Base-by-base conservation (phyloP, 257 asterid species). In the Penstemon barbatus region DNA sequence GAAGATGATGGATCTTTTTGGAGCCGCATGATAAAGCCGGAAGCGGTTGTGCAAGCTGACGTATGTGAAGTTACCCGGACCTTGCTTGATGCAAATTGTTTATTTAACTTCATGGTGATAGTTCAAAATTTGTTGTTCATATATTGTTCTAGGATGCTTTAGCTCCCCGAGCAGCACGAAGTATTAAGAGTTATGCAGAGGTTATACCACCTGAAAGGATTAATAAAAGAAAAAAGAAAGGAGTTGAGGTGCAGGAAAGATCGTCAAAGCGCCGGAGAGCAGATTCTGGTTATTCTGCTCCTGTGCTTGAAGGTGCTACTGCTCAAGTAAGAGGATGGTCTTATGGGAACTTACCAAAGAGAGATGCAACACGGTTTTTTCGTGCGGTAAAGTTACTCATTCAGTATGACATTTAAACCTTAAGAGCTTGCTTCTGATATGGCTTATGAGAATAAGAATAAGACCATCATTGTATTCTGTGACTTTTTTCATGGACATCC, bases 11-110 rank as follows among this genome's bases (percentile, higher is more conserved):
- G 98, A 58, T 84, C 92, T 66, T 94, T 94, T 66, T 94, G 99
- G 99, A 91, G 98, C 80, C 93, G 99, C 77, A 89, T 90, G 99
- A 94, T 94, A 82, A 91, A 94, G 75, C 98, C 99, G 5, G 98
- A 94, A 52, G 96, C 89, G 67, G 73, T 86, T 84, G 65, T 83
- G 5, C 95, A 89, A 50, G 92, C 97, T 69, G 98, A 91, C 44
- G 99, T 89, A 81, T 55, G 76, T 67, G 33, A 72, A 50, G 70
- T 75, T 42, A 53, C 68, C 59, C 43, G 54, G 65, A 51, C 33
- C 33, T 25, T 25, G 33, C 33, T 42, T 49, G 56, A 56, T 77
- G 67, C 64, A 63, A 54, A 64, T 64, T 75, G 57, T 54, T 51
- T 75, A 49, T 68, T 54, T 15, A 33, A 43, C 11, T 71, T 53